These are phyloP conservation scores for Stygiomarasmius scandens DNA, from an alignment of 1,284 basidiomycete genomes.

Conservation along the genomic window DNA sequence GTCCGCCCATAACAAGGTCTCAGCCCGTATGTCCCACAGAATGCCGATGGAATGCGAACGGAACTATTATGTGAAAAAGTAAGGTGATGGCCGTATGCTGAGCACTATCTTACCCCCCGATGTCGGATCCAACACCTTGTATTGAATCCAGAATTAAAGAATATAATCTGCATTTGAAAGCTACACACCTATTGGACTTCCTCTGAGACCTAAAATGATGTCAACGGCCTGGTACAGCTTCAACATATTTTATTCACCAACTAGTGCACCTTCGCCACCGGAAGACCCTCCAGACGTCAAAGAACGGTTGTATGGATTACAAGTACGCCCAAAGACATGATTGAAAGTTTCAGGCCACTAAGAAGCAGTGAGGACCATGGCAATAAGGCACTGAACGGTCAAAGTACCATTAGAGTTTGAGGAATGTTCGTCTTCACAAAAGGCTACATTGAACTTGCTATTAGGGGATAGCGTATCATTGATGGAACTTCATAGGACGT, in stretches of 20 bases:
- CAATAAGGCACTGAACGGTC: not conserved
- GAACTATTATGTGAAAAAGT: constrained; percentile 41
- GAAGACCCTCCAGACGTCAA: constrained; percentile 57
- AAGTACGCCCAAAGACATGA: constrained; percentile 61
- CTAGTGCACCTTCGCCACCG: constrained; percentile 60
- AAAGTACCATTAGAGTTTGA: constrained; percentile 57
- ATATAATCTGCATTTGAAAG: not conserved
- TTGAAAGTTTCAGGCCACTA: constrained; percentile 60
- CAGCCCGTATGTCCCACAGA: constrained; percentile 71
- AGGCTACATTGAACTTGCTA: constrained; percentile 23
- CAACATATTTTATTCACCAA: constrained; percentile 30
- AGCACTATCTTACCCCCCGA: constrained; percentile 54
- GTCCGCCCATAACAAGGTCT: constrained; percentile 74
- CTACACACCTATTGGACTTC: constrained; percentile 56
- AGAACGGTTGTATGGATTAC: constrained; percentile 55
- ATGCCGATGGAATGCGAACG: constrained; percentile 68
- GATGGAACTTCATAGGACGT: not conserved
- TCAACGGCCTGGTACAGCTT: not conserved
- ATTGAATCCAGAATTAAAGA: constrained; percentile 1
- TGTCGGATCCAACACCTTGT: constrained; percentile 68
- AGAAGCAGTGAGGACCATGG: not conserved
- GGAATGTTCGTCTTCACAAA: constrained; percentile 66
- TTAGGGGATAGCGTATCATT: not conserved
- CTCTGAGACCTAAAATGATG: constrained; percentile 50
- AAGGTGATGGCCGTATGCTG: not conserved